Base-by-base conservation (phyloP, 768 basidiomycete species). In the Podaxis sp. region DNA sequence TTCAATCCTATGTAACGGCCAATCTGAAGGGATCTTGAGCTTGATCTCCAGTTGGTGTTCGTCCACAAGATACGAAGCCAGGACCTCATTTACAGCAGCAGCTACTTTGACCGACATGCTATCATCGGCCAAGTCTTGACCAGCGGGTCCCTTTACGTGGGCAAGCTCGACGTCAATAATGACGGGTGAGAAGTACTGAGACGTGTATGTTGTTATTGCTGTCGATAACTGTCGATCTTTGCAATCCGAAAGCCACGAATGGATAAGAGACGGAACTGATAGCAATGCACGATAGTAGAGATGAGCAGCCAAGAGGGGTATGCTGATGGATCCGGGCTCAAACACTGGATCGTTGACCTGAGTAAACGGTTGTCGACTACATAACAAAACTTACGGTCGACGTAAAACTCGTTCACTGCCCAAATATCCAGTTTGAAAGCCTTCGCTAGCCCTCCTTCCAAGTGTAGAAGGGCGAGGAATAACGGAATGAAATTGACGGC, bases 41-140 rank as follows among this genome's bases (percentile, higher is more conserved):
- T 83, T 86, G 62, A 99, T 87, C 75, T 98, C 96, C 66, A 99
- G 84, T 55, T 88, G 84, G 70, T 98, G 93, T 49, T 99, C 97
- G 71, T 99, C 97, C 1, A 99, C 90, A 36, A 83, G 78, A 70
- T 96, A 99, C 17, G 85, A 82, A 9, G 89, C 93, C 1, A 85
- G 85, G 47, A 97, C 91, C 73, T 98, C 97, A 64, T 89, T 87
- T 24, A 87, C 82, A 1, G 52, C 64, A 7, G 61, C 24, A 29
- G 65, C 52, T 22, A 97, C 89, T 68, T 92, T 94, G 73, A 98
- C 77, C 8, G 82, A 83, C 63, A 98, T 76, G 63, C 87, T 90
- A 66, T 96, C 94, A 67, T 93, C 92, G 1, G 79, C 74, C 37
- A 91, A 77, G 61, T 84, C 84, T n/a, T 82, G 77, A 8, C 76